A percentile compares a stretch with the other conserved stretches of the same genome.
These are phyloP conservation scores for Chaetomium strumarium DNA, from an alignment of 2,329 filamentous ascomycete genomes.

Conservation along the genomic window DNA sequence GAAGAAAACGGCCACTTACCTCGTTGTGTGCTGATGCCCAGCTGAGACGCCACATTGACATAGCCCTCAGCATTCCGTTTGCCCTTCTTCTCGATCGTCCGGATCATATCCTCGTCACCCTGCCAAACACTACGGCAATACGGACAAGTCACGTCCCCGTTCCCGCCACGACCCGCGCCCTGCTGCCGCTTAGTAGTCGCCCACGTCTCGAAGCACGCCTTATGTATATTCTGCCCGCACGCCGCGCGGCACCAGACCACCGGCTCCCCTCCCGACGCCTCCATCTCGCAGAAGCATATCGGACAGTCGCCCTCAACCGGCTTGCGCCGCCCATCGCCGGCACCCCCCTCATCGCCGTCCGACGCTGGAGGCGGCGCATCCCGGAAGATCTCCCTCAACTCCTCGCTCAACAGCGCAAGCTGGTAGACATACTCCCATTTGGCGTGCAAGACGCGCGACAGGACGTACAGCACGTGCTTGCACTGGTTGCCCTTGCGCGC, in stretches of 20 bases:
- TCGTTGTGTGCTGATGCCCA: slow-evolving; percentile 50
- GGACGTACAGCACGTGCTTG: slow-evolving; percentile 60
- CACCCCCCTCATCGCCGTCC: slow-evolving; percentile 16
- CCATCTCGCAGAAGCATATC: slow-evolving; percentile 49
- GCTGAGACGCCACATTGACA: slow-evolving; percentile 53
- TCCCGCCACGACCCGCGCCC: slow-evolving; percentile 17
- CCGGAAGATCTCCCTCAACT: slow-evolving; percentile 54
- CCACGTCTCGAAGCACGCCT: slow-evolving; percentile 50
- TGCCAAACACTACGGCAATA: slow-evolving; percentile 56
- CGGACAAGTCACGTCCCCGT: slow-evolving; percentile 47
- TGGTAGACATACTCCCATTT: slow-evolving; percentile 54
- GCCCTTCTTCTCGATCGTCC: slow-evolving; percentile 39
- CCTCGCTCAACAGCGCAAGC: slow-evolving; percentile 51
- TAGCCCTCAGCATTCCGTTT: slow-evolving; percentile 48
- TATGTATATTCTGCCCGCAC: slow-evolving; percentile 52
- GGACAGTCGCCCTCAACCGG: slow-evolving; percentile 49
- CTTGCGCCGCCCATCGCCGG: slow-evolving; percentile 39
- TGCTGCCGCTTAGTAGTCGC: slow-evolving; percentile 40
- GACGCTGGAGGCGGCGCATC: slow-evolving; percentile 42
- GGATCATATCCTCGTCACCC: slow-evolving; percentile 38
- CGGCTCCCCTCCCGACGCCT: slow-evolving; percentile 30
- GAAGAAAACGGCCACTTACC: slow-evolving; percentile 33
- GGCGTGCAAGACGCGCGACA: slow-evolving; percentile 54
- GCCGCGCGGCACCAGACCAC: slow-evolving; percentile 47
- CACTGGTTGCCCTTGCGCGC: slow-evolving; percentile 50